Evolutionary conservation across 768 basidiomycete species (phyloP), one percentile per base, ranked within the genome.

Genomic region (Suillus paluster): DNA sequence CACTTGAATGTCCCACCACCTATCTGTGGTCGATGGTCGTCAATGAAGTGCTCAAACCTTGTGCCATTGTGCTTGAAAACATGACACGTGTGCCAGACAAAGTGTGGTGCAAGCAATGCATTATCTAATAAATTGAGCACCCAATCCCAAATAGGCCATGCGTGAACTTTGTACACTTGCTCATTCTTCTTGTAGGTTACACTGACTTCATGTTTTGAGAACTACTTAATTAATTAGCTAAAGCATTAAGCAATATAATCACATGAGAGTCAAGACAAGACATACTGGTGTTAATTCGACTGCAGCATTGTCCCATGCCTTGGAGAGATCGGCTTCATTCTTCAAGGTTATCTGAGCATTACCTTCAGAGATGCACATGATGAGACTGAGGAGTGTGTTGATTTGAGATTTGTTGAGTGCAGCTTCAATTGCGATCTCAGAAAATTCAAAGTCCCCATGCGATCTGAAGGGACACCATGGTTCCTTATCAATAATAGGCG

Each of bases 1-100:
- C 62, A 79, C 80, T 70, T 81, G 77, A 5, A 74, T 65, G 5
- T 78, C 66, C 79, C 79, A 81, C 55, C 69, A 78, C 5, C 54
- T 12, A 39, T 78, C 56, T 2, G 68, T 78, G 2, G 76, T 77
- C 72, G 77, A 78, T 4, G 78, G 78, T 56, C 76, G 52, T 75
- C 49, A 19, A 70, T 48, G 52, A 78, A 72, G 1, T 68, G 66
- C 19, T 71, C 66, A 52, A 71, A 79, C 3, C 34, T 1, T 3
- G 50, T 39, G 0, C 70, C 72, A 60, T 75, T 64, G 54, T 67
- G 75, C 41, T 67, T 71, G 64, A 60, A 78, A 4, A 64, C 56
- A 12, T 49, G 59, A 21, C 68, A 39, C 15, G 76, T 75, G 70
- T 78, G 70, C 74, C 77, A 79, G 17, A 66, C 62, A 53, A 75